A percentile compares a stretch with the other conserved stretches of the same genome.
Conservation (phyloP, 345 rosid species). For the Linum trigynum region DNA sequence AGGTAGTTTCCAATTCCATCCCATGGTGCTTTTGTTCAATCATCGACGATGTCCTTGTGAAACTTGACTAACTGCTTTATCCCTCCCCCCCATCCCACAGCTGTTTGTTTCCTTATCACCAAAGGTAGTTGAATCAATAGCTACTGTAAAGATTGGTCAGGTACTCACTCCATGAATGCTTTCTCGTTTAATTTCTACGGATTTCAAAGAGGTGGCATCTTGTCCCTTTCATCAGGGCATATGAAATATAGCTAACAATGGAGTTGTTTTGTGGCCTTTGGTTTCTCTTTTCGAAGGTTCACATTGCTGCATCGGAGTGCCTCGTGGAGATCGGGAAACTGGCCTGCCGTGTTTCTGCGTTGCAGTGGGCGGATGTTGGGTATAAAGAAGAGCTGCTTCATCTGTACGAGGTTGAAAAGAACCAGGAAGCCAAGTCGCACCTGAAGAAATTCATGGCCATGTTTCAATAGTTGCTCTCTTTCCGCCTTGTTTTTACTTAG, state of each 20-base stretch:
- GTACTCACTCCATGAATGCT: slow-evolving; percentile 22
- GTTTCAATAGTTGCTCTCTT: slow-evolving; percentile 20
- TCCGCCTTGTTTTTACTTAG: too few relatives aligned
- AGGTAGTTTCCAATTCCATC: slow-evolving; percentile 38
- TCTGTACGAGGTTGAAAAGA: slow-evolving; percentile 62
- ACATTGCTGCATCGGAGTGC: slow-evolving; percentile 70
- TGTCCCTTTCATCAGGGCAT: too few relatives aligned
- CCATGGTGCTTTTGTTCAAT: background rate
- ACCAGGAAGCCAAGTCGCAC: slow-evolving; percentile 59
- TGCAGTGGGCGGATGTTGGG: slow-evolving; percentile 22
- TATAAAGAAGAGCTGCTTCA: slow-evolving; percentile 46
- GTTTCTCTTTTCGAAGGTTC: slow-evolving; percentile 37
- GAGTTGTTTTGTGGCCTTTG: too few relatives aligned
- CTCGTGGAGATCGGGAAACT: slow-evolving; percentile 46
- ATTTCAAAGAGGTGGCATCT: background rate
- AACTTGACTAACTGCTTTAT: slow-evolving; percentile 14
- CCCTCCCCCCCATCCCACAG: slow-evolving; percentile 35
- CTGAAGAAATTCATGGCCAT: slow-evolving; percentile 50
- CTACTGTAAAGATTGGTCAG: slow-evolving; percentile 83
- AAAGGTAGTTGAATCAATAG: slow-evolving; percentile 55
- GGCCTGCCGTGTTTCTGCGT: slow-evolving; percentile 26
- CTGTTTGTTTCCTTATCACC: slow-evolving; percentile 47
- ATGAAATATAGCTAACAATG: too few relatives aligned
- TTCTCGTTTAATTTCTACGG: background rate
- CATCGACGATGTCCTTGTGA: background rate